Evolutionary conservation across 345 rosid species (phyloP), one percentile per base, ranked within the genome.

Genomic region (Moringa oleifera): DNA sequence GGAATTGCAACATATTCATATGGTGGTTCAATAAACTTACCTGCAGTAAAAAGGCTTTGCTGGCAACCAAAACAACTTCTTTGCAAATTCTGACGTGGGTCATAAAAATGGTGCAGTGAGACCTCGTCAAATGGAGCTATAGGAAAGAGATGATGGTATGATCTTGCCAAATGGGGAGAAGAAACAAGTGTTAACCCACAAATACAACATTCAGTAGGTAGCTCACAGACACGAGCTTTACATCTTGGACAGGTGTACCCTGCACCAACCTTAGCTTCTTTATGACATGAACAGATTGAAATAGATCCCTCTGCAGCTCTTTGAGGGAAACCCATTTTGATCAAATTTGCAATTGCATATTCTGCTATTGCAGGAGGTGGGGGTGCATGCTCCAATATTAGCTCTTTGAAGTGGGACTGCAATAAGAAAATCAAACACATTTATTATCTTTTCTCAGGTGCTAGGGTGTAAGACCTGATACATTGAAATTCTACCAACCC

Each of bases 331-430:
- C 96, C 97, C 96, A 88, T 88, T 75, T 85, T 88, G 79, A 86
- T 90, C 77, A 90, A 71, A 79, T 81, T 90, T 49, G 99, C 78
- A 23, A 80, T 66, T 28, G 96, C 97, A 74, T 79, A 90, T 71
- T 94, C 96, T 54, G 95, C 97, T 78, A 94, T 86, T 36, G 91
- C 93, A 0, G 96, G 97, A 70, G 99, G 96, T 54, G 97, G 95
- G 13, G 89, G 92, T n/a, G 97, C 97, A 75, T 94, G 97, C 79
- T 94, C 96, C 20, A 90, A 41, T 17, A 88, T 65, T 57, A 86
- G 67, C 77, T 85, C 99, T 77, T 90, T 94, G 20, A 94, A 64
- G 65, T 94, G 99, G 36, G 74, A 75, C 97, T 90, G 75, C 65
- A 56, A n/a, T 18, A 31, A 53, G 45, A 62, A 52, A 56, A 62